phyloP scores from a whole-genome alignment of 129 eudicot genomes.

The Helianthus annuus region DNA sequence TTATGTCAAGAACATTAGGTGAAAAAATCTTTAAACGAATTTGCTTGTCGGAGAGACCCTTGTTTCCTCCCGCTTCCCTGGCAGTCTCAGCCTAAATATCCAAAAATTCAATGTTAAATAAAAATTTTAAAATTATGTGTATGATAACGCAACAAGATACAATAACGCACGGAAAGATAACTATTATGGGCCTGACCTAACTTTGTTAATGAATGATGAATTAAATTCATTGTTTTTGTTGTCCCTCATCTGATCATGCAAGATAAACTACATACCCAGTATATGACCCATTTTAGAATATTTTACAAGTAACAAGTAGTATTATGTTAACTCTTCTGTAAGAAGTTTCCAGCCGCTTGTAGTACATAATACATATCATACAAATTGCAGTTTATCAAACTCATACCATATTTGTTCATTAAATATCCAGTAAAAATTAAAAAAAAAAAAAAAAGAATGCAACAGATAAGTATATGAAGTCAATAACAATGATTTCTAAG shows the following conservation, averaged over 20 bases:
- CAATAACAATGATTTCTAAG: background rate
- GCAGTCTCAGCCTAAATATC: constrained; percentile 81
- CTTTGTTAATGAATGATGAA: background rate
- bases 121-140: no score
- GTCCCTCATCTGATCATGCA: background rate
- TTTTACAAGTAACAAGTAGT: background rate
- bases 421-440: background rate
- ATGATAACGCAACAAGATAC: no score
- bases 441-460: background rate
- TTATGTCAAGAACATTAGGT: constrained; percentile 96
- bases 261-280: background rate
- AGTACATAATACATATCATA: background rate
- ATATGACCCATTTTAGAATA: background rate
- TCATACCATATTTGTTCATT: background rate
- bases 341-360: background rate
- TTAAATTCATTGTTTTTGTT: background rate
- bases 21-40: constrained; percentile 91
- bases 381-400: constrained; percentile 4
- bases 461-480: background rate
- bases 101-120: background rate
- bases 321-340: background rate
- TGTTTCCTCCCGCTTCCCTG: constrained; percentile 94
- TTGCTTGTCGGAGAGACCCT: constrained; percentile 95
- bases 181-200: background rate
- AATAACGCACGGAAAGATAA: background rate